phyloP scores from a whole-genome alignment of 1,139 yeast species.

The Debaryomyces fabryi region DNA sequence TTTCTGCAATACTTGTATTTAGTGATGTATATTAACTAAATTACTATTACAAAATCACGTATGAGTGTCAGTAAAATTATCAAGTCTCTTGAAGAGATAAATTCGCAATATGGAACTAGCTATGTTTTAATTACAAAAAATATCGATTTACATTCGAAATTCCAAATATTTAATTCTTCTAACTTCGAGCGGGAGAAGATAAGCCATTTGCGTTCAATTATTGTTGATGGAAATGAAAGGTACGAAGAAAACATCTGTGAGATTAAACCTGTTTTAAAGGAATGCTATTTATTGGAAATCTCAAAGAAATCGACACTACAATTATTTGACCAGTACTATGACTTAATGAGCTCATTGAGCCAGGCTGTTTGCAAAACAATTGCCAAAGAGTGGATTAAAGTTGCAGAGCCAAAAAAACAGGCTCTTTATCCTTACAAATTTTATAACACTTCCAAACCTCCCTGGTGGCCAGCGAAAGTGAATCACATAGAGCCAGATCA shows the following conservation, averaged over 20 bases:
- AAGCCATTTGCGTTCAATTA: constrained; percentile 14
- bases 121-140: constrained; percentile 9
- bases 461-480: constrained; percentile 70
- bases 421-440: constrained; percentile 62
- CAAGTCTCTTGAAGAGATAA: constrained; percentile 5
- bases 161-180: constrained; percentile 18
- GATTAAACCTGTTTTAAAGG: constrained; percentile 19
- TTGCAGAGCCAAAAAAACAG: constrained; percentile 69
- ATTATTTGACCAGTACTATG: constrained; percentile 19
- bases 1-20: background rate
- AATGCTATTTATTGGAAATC: constrained; percentile 8
- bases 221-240: constrained; percentile 12
- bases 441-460: constrained; percentile 53
- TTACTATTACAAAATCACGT: too few species aligned
- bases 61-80: constrained; percentile 2
- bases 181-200: constrained; percentile 17
- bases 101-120: constrained; percentile 5
- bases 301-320: constrained; percentile 10
- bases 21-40: background rate
- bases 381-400: constrained; percentile 69
- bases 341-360: constrained; percentile 21
- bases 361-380: constrained; percentile 63
- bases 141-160: constrained; percentile 8
- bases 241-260: constrained; percentile 13
- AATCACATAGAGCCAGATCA: constrained; percentile 78